A percentile compares a stretch with the other conserved stretches of the same genome.
Evolutionary conservation across 345 rosid genomes (phyloP).

Genomic region (Rhizophora apiculata): DNA sequence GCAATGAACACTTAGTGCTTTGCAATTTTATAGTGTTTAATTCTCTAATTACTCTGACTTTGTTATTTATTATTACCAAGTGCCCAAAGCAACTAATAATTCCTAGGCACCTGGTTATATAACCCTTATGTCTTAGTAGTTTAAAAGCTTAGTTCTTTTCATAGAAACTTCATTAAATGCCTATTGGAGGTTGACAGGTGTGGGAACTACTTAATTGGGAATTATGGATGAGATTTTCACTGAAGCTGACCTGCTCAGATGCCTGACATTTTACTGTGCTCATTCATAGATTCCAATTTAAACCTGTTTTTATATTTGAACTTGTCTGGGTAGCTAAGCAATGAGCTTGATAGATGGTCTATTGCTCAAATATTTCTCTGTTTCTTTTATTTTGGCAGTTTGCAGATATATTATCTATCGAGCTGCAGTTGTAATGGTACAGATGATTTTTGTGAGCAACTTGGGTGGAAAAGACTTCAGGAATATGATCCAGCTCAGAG

Average conservation of each 20-base stretch:
- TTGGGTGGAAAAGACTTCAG: conserved; percentile 72
- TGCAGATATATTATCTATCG: conserved; percentile 69
- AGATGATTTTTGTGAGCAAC: conserved; percentile 63
- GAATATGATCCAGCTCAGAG: conserved; percentile 72
- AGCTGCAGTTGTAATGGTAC: conserved; percentile 56
- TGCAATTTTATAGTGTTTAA: not conserved
- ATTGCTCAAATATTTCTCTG: not conserved
- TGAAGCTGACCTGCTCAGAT: not conserved
- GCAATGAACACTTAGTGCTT: not conserved
- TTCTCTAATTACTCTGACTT: not conserved
- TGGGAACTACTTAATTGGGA: not conserved
- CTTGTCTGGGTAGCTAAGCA: not conserved
- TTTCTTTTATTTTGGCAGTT: conserved; percentile 29
- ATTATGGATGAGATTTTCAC: not conserved
- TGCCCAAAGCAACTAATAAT: not conserved
- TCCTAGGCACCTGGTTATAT: not conserved
- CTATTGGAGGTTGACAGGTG: not conserved
- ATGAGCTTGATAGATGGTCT: not conserved
- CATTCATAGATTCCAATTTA: not conserved
- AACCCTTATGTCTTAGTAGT: not conserved
- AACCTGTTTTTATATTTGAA: not conserved
- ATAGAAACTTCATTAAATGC: not conserved
- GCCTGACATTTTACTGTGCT: not conserved
- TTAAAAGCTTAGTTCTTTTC: not conserved
- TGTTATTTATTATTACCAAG: not conserved